A percentile compares a stretch with the other conserved stretches of the same genome.
These are phyloP conservation scores for Serendipita sp. DNA, from an alignment of 1,284 basidiomycete species.

Conservation along the genomic window DNA sequence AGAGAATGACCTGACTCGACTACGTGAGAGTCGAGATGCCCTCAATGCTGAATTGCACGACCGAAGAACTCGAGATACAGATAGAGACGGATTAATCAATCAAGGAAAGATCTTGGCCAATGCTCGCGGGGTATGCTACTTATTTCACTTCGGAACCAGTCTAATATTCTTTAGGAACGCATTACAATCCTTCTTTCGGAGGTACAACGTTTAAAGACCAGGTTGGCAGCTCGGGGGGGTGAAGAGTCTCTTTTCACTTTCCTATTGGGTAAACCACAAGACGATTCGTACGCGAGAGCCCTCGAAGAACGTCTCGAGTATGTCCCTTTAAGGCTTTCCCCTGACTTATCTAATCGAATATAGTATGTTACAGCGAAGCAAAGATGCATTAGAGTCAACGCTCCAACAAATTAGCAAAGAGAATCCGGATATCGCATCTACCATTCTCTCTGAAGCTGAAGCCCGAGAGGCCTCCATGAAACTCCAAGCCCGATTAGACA, in stretches of 20 bases:
- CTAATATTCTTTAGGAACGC: constrained; percentile 42
- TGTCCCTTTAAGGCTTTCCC: constrained; percentile 19
- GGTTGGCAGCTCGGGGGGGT: constrained; percentile 60
- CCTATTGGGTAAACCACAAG: constrained; percentile 44
- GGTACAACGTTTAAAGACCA: constrained; percentile 58
- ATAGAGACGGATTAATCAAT: constrained; percentile 49
- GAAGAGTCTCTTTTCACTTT: constrained; percentile 62
- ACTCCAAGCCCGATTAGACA: constrained; percentile 33
- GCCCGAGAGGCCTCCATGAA: constrained; percentile 36
- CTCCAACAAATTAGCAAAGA: constrained; percentile 31
- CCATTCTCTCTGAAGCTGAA: constrained; percentile 38
- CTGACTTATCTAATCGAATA: constrained; percentile 7
- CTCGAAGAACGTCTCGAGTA: constrained; percentile 48
- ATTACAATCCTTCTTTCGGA: constrained; percentile 64
- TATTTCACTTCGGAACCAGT: constrained; percentile 12
- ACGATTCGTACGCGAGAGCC: constrained; percentile 46
- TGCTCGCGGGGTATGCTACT: constrained; percentile 42
- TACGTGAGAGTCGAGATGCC: constrained; percentile 75
- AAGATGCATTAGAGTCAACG: constrained; percentile 36
- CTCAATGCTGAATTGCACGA: constrained; percentile 57
- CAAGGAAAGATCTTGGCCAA: constrained; percentile 62
- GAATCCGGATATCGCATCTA: constrained; percentile 34
- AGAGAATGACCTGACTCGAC: constrained; percentile 59
- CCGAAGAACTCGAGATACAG: constrained; percentile 49
- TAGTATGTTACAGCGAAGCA: constrained; percentile 32